Conservation (phyloP, 495 filamentous ascomycete genomes). For the Niebla homalea region DNA sequence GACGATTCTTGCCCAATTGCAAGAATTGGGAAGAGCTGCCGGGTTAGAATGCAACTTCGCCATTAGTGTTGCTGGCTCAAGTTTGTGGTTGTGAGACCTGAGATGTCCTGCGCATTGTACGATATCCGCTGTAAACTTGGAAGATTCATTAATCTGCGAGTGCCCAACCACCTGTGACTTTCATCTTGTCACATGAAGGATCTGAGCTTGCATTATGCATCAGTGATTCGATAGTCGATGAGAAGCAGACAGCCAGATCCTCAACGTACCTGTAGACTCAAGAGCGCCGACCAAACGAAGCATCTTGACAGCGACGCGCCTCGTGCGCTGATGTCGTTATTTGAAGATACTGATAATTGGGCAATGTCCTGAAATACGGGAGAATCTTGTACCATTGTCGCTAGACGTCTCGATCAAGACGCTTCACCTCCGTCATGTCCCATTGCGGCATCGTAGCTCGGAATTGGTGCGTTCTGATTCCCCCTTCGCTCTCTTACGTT, state of each 20-base stretch:
- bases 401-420: background rate
- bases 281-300: too few species aligned
- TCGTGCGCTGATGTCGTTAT: too few species aligned
- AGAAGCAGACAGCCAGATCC: too few species aligned
- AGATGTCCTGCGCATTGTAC: background rate
- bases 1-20: conserved; percentile 54
- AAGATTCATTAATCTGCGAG: background rate
- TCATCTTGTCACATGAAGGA: too few species aligned
- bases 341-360: too few species aligned
- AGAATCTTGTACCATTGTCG: too few species aligned
- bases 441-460: conserved; percentile 55
- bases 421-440: conserved; percentile 16
- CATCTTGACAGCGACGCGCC: too few species aligned
- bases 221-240: too few species aligned
- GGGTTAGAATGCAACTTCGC: conserved; percentile 69
- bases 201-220: too few species aligned
- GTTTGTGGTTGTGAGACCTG: conserved; percentile 22
- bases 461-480: conserved; percentile 37
- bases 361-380: too few species aligned
- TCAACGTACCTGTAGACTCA: too few species aligned
- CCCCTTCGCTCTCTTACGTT: background rate
- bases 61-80: conserved; percentile 44
- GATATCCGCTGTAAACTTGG: background rate
- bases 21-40: conserved; percentile 42
- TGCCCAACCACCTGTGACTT: background rate